phyloP scores from a whole-genome alignment of 768 basidiomycete species.

The Lentinula aciculospora region DNA sequence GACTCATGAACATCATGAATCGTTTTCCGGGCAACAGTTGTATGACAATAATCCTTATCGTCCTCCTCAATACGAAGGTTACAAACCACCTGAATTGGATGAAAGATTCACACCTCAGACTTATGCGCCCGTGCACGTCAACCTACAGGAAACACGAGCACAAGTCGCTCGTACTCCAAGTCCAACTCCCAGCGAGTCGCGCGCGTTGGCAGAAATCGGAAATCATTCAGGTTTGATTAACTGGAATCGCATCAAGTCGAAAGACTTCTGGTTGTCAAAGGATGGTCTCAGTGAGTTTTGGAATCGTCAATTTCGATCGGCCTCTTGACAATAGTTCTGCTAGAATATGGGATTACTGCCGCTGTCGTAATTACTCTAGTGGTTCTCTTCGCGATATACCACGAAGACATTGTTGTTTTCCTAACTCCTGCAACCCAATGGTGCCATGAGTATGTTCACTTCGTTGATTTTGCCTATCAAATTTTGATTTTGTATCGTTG shows the following conservation, averaged over 20 bases:
- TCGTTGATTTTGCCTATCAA: background rate
- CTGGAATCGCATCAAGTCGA: background rate
- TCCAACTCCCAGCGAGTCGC: conserved; percentile 28
- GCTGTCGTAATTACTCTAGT: conserved; percentile 25
- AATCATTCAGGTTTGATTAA: background rate
- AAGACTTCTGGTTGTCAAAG: background rate
- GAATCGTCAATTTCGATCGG: background rate
- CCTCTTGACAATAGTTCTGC: background rate
- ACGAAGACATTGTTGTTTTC: conserved; percentile 43
- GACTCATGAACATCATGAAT: background rate
- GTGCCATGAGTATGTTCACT: conserved; percentile 35
- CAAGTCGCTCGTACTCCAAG: conserved; percentile 25
- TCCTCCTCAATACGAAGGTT: background rate
- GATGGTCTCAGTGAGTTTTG: background rate
- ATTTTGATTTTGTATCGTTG: background rate
- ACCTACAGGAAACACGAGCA: background rate
- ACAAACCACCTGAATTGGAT: background rate
- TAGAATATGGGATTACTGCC: conserved; percentile 19
- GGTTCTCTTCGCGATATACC: conserved; percentile 33
- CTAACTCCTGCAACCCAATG: conserved; percentile 42
- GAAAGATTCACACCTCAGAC: background rate
- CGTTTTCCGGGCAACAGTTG: background rate
- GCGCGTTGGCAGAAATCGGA: conserved; percentile 13
- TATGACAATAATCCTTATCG: background rate
- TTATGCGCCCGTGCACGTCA: background rate